phyloP scores from a whole-genome alignment of 2,329 filamentous ascomycete genomes.

The Aspergillus aculeatus region DNA sequence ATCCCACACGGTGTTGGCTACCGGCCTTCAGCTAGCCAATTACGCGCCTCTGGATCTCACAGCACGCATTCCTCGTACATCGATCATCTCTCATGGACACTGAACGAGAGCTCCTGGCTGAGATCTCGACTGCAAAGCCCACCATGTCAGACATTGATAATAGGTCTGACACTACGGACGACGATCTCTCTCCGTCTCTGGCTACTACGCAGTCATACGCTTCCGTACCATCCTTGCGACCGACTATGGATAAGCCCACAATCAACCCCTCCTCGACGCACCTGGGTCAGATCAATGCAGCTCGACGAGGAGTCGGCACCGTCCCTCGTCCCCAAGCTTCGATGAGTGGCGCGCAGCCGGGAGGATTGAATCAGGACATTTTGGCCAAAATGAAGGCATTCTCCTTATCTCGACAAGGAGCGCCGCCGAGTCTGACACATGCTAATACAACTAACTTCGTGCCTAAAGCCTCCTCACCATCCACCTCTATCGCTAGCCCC shows the following conservation, averaged over 20 bases:
- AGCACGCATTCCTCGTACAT: constrained; percentile 1
- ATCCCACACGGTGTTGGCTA: background rate
- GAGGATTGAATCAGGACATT: constrained; percentile 62
- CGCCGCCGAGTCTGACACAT: constrained; percentile 43
- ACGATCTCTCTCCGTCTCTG: constrained; percentile 19
- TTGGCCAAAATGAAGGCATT: constrained; percentile 70
- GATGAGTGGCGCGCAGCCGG: constrained; percentile 42
- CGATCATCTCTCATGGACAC: constrained; percentile 19
- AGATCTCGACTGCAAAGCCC: constrained; percentile 15
- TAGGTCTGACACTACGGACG: constrained; percentile 21
- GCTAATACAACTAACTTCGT: constrained; percentile 36
- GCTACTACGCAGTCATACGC: constrained; percentile 35
- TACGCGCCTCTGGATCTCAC: background rate
- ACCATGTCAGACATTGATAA: constrained; percentile 19
- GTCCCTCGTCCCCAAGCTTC: constrained; percentile 31
- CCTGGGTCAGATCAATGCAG: constrained; percentile 71
- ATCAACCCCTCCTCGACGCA: constrained; percentile 86
- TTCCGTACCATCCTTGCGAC: constrained; percentile 29
- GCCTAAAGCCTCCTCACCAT: constrained; percentile 18
- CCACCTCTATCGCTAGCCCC: constrained; percentile 7
- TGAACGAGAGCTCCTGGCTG: constrained; percentile 22
- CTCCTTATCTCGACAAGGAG: constrained; percentile 63
- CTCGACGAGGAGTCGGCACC: constrained; percentile 48
- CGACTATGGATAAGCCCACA: constrained; percentile 24
- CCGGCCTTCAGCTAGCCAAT: background rate